These are phyloP conservation scores for Schoenoplectus triqueter DNA, from an alignment of 202 grass and related monocot genomes.

Conservation along the genomic window DNA sequence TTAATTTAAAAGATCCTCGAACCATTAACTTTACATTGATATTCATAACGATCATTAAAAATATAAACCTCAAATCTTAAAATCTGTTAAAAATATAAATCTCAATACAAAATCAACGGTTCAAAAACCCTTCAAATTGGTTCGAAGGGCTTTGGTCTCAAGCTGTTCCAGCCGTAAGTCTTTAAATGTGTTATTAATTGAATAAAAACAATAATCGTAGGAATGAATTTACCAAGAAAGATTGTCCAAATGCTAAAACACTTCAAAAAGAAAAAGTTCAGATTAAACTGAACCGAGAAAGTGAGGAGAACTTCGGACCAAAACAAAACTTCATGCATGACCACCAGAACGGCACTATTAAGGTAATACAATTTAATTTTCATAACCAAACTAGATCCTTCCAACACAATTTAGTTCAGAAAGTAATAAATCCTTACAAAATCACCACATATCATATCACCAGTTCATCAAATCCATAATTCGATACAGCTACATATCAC, in stretches of 20 bases:
- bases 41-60: too few relatives aligned
- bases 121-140: too few relatives aligned
- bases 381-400: not conserved
- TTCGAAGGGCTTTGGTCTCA: too few relatives aligned
- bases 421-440: not conserved
- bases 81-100: too few relatives aligned
- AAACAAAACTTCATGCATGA: not conserved
- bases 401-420: slow-evolving; percentile 13
- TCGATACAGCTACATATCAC: not conserved
- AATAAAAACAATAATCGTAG: too few relatives aligned
- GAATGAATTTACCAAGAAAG: not conserved
- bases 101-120: too few relatives aligned
- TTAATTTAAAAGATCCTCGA: too few relatives aligned
- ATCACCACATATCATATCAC: slow-evolving; percentile 3
- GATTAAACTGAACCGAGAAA: not conserved
- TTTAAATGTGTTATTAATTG: too few relatives aligned
- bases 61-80: too few relatives aligned
- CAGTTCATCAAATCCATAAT: slow-evolving; percentile 28
- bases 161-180: too few relatives aligned
- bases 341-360: not conserved
- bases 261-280: not conserved
- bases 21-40: too few relatives aligned
- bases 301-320: not conserved
- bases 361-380: slow-evolving; percentile 7
- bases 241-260: not conserved